These are phyloP conservation scores for Schrenkiella parvula DNA, from an alignment of 345 rosid genomes.

Conservation along the genomic window DNA sequence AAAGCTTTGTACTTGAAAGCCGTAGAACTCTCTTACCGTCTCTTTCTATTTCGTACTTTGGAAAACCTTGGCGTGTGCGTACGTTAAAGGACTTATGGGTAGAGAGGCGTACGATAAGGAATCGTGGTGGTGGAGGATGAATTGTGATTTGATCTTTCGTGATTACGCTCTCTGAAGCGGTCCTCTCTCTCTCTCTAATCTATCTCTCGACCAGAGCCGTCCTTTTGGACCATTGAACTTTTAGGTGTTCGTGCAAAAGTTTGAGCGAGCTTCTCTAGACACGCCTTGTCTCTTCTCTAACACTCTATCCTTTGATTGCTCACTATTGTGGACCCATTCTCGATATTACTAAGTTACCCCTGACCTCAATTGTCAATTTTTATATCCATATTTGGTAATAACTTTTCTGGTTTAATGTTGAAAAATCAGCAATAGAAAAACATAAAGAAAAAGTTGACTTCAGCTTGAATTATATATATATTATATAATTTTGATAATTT, in stretches of 20 bases:
- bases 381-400: conserved; percentile 4
- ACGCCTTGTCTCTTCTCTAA: conserved; percentile 23
- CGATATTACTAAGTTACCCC: neutral
- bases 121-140: neutral
- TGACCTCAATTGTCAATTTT: neutral
- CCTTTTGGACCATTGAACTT: conserved; percentile 36
- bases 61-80: conserved; percentile 13
- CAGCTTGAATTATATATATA: neutral
- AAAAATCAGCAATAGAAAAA: neutral
- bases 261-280: conserved; percentile 37
- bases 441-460: neutral
- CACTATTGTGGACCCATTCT: conserved; percentile 14
- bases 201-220: conserved; percentile 24
- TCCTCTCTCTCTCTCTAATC: neutral
- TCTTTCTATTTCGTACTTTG: conserved; percentile 13
- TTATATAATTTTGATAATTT: neutral
- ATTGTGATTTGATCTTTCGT: conserved; percentile 26
- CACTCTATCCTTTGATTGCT: neutral
- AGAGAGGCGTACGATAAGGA: conserved; percentile 30
- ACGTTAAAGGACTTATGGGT: conserved; percentile 11
- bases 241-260: conserved; percentile 40
- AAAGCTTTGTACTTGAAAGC: conserved; percentile 20
- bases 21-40: neutral
- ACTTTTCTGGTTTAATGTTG: neutral
- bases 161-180: conserved; percentile 23